Evolutionary conservation across 345 rosid genomes (phyloP), one percentile per base, ranked within the genome.

Genomic region (Theobroma cacao): DNA sequence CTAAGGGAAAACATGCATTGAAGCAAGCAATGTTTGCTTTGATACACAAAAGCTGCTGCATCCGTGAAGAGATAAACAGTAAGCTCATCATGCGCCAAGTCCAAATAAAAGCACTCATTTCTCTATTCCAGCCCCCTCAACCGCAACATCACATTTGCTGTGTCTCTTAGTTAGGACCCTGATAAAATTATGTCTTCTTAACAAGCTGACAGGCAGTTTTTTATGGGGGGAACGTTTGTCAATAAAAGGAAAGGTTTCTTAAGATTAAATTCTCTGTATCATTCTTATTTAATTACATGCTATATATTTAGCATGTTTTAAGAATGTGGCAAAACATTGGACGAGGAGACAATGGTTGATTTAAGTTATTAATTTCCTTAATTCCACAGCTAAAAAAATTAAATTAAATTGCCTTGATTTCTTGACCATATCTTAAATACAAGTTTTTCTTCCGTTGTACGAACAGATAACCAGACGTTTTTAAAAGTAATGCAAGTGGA

Each of bases 301-400:
- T 58, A n/a, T n/a, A n/a, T n/a, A 53, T 41, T 41, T 28, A 28
- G 20, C 56, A 58, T 67, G 66, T 72, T 28, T 75, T 45, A 33
- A 47, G 65, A 36, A 7, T 80, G 53, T 36, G 50, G n/a, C n/a
- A n/a, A n/a, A n/a, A n/a, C n/a, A 77, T 62, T 76, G 80, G 52
- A 52, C 41, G 28, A 80, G 73, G 61, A 70, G 70, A 81, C 56
- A 81, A 45, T 24, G 38, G 59, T 26, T 24, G 55, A 81, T 71
- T 50, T 56, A 28, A 40, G 40, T 62, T 24, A 53, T 62, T 62
- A 72, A 52, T 53, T 36, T 62, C 40, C 38, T 75, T 75, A 69
- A 69, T 70, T 68, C 75, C 40, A 28, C 26, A 6, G 41, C 38
- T 8, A 52, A 26, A 56, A 79, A 43, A 30, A n/a, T n/a, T n/a